These are phyloP conservation scores for Solanum sejunctum DNA, from an alignment of 257 asterid species.

Conservation along the genomic window DNA sequence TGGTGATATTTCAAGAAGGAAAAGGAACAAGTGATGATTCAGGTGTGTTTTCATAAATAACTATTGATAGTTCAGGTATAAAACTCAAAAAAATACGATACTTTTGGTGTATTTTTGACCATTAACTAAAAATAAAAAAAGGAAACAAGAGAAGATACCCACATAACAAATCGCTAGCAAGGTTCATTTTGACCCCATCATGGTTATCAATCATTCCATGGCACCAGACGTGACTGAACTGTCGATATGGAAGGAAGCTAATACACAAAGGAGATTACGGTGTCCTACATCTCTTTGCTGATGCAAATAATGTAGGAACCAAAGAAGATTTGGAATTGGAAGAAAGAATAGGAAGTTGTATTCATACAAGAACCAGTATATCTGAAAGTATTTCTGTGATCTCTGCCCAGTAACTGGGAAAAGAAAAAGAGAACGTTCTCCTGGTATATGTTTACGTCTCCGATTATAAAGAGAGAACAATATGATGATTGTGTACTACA, in stretches of 20 bases:
- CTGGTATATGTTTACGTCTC: not conserved
- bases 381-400: not conserved
- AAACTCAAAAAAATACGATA: no score
- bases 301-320: not conserved
- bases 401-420: not conserved
- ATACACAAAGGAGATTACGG: not conserved
- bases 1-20: no score
- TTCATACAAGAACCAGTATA: not conserved
- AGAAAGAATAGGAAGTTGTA: not conserved
- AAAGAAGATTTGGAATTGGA: not conserved
- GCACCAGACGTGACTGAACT: not conserved
- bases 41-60: no score
- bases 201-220: not conserved
- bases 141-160: not conserved
- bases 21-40: no score
- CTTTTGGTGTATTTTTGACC: no score
- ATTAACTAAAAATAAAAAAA: not conserved
- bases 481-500: not conserved
- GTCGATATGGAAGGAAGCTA: not conserved
- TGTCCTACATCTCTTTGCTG: not conserved
- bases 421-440: not conserved
- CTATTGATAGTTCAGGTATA: no score
- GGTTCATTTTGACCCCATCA: not conserved
- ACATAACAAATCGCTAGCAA: not conserved
- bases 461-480: not conserved